These are phyloP conservation scores for Pseudocercospora crystallina DNA, from an alignment of 2,329 filamentous ascomycete genomes.

Conservation along the genomic window DNA sequence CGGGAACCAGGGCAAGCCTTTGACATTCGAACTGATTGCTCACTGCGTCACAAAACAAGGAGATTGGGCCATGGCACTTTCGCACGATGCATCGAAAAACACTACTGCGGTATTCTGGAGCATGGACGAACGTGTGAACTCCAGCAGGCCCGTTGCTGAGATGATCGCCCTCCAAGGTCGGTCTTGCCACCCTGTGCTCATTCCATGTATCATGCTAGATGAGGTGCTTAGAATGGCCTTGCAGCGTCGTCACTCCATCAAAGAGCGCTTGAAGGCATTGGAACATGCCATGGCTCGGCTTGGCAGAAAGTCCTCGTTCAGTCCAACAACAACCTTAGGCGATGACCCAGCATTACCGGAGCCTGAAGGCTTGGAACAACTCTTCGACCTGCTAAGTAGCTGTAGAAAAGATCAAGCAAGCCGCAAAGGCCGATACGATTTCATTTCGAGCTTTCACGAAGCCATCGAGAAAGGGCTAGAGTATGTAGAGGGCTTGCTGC, in stretches of 20 bases:
- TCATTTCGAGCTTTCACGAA: constrained; percentile 15
- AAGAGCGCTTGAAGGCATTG: constrained; percentile 9
- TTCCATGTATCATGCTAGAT: constrained; percentile 23
- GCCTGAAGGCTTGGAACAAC: not conserved
- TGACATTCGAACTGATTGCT: constrained; percentile 12
- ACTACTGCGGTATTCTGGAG: constrained; percentile 21
- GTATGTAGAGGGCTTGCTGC: too few relatives aligned
- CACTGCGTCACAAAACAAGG: constrained; percentile 20
- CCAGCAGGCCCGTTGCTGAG: too few relatives aligned
- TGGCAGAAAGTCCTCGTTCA: constrained; percentile 3
- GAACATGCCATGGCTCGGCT: constrained; percentile 11
- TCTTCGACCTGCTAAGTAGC: constrained; percentile 14
- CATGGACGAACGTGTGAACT: constrained; percentile 12
- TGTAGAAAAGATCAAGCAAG: constrained; percentile 24
- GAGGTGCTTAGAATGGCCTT: constrained; percentile 8
- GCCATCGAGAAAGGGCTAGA: constrained; percentile 16
- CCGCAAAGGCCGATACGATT: constrained; percentile 19
- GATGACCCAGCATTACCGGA: not conserved
- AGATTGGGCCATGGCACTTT: constrained; percentile 21
- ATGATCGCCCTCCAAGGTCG: constrained; percentile 6
- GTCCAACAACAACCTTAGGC: too few relatives aligned
- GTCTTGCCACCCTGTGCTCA: constrained; percentile 21
- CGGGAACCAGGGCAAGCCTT: not conserved
- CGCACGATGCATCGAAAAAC: constrained; percentile 8
- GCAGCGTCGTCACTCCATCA: constrained; percentile 14